A percentile compares a stretch with the other conserved stretches of the same genome.
These are phyloP conservation scores for Parafenestella ontariensis DNA, from an alignment of 2,329 filamentous ascomycete species.

Conservation along the genomic window DNA sequence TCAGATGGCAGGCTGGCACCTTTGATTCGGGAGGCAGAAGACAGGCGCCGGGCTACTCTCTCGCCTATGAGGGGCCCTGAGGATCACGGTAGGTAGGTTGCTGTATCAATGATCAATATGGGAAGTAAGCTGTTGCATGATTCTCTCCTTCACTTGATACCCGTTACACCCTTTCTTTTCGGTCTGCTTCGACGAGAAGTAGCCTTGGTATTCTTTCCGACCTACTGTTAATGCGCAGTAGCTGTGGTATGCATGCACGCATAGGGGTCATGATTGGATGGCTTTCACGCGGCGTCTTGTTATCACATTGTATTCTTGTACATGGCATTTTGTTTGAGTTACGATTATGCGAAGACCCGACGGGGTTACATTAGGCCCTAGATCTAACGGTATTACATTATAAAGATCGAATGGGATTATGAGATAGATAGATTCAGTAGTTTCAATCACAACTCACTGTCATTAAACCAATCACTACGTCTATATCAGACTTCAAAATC, in stretches of 20 bases:
- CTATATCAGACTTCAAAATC: too few species aligned
- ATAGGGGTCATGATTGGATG: neutral
- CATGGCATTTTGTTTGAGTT: neutral
- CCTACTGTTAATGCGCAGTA: neutral
- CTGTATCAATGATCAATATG: constrained; percentile 11
- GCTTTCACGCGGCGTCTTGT: neutral
- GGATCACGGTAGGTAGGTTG: constrained; percentile 4
- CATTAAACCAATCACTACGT: too few species aligned
- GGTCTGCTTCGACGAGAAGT: too few species aligned
- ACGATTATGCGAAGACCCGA: neutral
- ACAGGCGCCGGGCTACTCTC: constrained; percentile 30
- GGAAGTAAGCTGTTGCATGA: neutral
- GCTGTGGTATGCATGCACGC: neutral
- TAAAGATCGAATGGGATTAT: too few species aligned
- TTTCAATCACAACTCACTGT: too few species aligned
- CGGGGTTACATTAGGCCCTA: too few species aligned
- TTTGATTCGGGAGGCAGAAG: constrained; percentile 38
- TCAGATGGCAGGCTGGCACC: constrained; percentile 41
- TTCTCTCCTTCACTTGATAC: constrained; percentile 20
- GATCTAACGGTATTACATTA: too few species aligned
- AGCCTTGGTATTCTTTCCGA: too few species aligned
- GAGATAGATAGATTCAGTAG: too few species aligned
- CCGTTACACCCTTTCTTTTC: constrained; percentile 9
- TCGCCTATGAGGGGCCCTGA: constrained; percentile 23
- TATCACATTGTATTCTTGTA: neutral